Evolutionary conservation across 805 yeast genomes (phyloP).

Genomic region (Alloascoidea africana): DNA sequence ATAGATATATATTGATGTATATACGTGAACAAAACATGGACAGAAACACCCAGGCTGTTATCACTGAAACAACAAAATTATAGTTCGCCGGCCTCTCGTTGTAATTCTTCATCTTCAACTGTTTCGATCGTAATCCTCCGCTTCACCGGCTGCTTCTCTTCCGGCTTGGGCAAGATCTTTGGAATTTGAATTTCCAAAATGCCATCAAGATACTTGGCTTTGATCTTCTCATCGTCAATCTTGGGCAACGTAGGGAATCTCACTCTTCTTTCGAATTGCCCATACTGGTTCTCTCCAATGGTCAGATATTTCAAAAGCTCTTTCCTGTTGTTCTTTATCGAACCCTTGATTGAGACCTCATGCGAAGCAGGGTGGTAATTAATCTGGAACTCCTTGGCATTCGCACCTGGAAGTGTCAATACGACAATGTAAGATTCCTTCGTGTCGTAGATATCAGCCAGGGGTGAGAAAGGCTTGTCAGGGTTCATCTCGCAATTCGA

Average conservation of each 20-base stretch:
- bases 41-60: no score
- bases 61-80: no score
- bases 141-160: no score
- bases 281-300: constrained; percentile 38
- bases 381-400: constrained; percentile 32
- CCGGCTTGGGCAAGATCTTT: constrained; percentile 20
- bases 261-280: constrained; percentile 40
- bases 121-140: no score
- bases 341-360: constrained; percentile 38
- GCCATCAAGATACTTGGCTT: constrained; percentile 39
- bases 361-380: constrained; percentile 45
- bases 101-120: no score
- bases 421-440: constrained; percentile 29
- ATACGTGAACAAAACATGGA: no score
- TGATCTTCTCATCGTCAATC: constrained; percentile 35
- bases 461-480: no score
- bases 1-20: no score
- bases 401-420: constrained; percentile 44
- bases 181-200: constrained; percentile 36
- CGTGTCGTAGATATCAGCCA: constrained; percentile 43
- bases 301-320: constrained; percentile 24
- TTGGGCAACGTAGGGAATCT: constrained; percentile 39
- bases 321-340: constrained; percentile 22
- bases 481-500: no score
- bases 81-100: no score